These are phyloP conservation scores for Plectosphaerella sp. DNA, from an alignment of 2,329 filamentous ascomycete species.

Conservation along the genomic window DNA sequence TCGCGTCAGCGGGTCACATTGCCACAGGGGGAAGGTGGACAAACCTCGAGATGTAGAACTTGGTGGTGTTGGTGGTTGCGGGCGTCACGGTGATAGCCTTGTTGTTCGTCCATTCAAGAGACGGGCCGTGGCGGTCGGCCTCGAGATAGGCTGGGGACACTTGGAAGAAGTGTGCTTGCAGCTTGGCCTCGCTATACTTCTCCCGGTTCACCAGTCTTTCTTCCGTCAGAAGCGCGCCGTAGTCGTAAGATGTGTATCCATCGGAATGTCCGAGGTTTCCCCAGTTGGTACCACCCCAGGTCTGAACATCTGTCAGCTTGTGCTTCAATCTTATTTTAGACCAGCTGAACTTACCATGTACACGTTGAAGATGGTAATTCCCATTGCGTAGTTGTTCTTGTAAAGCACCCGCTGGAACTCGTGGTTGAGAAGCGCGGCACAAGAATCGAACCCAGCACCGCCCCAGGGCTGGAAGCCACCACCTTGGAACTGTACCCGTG, in stretches of 20 bases:
- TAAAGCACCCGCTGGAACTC: constrained; percentile 72
- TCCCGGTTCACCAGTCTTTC: constrained; percentile 60
- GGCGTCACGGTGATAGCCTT: constrained; percentile 53
- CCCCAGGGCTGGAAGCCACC: constrained; percentile 69
- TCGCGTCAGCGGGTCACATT: neutral
- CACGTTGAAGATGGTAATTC: constrained; percentile 60
- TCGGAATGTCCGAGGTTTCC: constrained; percentile 65
- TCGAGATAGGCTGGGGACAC: constrained; percentile 63
- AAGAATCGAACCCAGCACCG: constrained; percentile 62
- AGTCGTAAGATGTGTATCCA: constrained; percentile 49
- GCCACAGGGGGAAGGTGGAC: constrained; percentile 23
- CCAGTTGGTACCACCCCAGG: constrained; percentile 73
- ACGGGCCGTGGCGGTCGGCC: constrained; percentile 35
- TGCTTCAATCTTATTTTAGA: no score
- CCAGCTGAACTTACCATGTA: constrained; percentile 58
- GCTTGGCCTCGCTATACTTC: constrained; percentile 71
- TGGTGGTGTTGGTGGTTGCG: constrained; percentile 46
- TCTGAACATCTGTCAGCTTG: constrained; percentile 25
- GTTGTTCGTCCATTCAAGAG: constrained; percentile 25
- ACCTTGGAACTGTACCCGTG: constrained; percentile 49
- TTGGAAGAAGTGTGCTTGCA: constrained; percentile 66
- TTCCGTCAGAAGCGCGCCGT: constrained; percentile 52
- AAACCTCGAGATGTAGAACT: constrained; percentile 46
- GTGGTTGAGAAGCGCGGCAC: constrained; percentile 55
- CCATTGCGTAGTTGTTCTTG: constrained; percentile 64